Base-by-base conservation (phyloP, 202 grass and related monocot genomes). In the Elaeis oleifera region DNA sequence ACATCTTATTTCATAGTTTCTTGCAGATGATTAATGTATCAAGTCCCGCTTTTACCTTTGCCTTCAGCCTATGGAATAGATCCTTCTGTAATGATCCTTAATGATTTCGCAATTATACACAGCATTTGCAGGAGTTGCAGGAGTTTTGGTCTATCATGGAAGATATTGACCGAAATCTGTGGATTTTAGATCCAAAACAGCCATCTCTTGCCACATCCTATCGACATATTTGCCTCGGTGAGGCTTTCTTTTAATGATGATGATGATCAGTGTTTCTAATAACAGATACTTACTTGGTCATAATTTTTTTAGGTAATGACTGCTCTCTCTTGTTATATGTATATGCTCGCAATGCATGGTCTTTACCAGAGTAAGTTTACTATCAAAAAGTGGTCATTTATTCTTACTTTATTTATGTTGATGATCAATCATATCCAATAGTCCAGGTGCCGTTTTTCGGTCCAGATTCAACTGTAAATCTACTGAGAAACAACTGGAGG, bases 101-200 rank as follows among this genome's bases (percentile, higher is more conserved):
- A 60, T 80, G 55, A 32, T 68, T 16, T 76, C 17, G 49, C 25
- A 26, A 59, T 19, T 25, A 51, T 25, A 76, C 78, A 63, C 59
- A 85, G 87, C 84, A 90, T 70, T 76, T 96, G 76, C 82, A 78
- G 66, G 71, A 65, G 14, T 71, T 96, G 55, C 81, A 85, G 76
- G 81, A 76, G 62, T 76, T 79, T 59, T 88, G 81, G 91, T 88
- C 74, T 60, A 72, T 53, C 26, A 84, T 96, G 73, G 84, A 96
- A 68, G 79, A 75, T 58, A 96, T 96, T 64, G 87, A 90, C 70
- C 88, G 78, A 58, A 60, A 56, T 50, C 84, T 96, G 68, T 88
- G 65, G 61, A 74, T 88, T 71, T 65, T 83, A 39, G 74, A 87
- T 84, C 79, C 87, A 48, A 69, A 73, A 80, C 71, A 78, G 50